Evolutionary conservation across 2,329 filamentous ascomycete species (phyloP).

Genomic region (Xylariaceae sp.): DNA sequence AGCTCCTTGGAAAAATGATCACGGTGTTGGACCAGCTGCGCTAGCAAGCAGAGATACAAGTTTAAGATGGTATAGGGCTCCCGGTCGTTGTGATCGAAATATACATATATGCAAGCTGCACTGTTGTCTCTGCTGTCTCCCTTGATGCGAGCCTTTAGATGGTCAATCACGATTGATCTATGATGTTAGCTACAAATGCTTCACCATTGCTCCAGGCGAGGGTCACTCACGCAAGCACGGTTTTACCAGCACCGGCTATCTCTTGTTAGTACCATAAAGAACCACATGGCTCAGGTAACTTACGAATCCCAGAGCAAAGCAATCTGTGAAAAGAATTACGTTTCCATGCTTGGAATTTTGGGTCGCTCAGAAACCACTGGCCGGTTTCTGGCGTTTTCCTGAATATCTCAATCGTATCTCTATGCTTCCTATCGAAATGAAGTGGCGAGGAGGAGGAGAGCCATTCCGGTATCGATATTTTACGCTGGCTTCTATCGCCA

Average conservation of each 20-base stretch:
- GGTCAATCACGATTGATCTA: conserved; percentile 7
- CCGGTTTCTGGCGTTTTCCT: conserved; percentile 6
- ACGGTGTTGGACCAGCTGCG: conserved; percentile 1
- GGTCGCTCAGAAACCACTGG: conserved; percentile 1
- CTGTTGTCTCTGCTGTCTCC: neutral
- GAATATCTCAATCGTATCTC: conserved; percentile 1
- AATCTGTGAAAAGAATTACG: neutral
- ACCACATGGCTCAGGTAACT: neutral
- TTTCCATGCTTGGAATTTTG: conserved; percentile 3
- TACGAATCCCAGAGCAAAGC: conserved; percentile 8
- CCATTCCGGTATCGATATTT: conserved; percentile 3
- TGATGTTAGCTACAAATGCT: neutral
- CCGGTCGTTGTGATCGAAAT: conserved; percentile 4
- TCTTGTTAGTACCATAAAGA: neutral
- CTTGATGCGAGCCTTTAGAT: neutral
- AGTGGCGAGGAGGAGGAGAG: conserved; percentile 1
- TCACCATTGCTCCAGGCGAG: neutral
- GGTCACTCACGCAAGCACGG: conserved; percentile 7
- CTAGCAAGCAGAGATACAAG: conserved; percentile 1
- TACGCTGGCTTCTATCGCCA: neutral
- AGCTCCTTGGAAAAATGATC: conserved; percentile 2
- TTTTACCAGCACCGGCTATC: conserved; percentile 7
- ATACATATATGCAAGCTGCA: conserved; percentile 4
- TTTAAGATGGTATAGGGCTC: neutral
- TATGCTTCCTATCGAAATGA: conserved; percentile 4